Percentiles rank a stretch among this genome's conserved stretches.
phyloP scores from a whole-genome alignment of 371 early-diverging fungal genomes.

The Mortierella sp. region DNA sequence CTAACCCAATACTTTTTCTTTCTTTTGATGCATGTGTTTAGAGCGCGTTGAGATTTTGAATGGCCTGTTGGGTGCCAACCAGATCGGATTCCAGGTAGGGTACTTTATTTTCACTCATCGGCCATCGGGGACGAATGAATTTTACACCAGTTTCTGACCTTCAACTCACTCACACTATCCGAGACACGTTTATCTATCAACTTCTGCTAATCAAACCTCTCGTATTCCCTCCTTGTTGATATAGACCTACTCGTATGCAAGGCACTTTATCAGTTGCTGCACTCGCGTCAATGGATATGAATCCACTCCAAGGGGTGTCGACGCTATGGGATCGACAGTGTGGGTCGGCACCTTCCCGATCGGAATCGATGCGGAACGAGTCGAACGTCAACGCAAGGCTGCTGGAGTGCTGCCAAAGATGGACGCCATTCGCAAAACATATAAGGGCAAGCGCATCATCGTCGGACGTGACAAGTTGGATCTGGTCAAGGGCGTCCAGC shows the following conservation, averaged over 20 bases:
- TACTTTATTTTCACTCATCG: not conserved
- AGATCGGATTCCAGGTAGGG: conserved; percentile 92
- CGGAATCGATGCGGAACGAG: conserved; percentile 89
- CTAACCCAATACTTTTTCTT: not conserved
- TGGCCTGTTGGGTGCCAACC: conserved; percentile 94
- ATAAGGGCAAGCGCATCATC: conserved; percentile 94
- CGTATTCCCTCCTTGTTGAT: not conserved
- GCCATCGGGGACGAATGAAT: not conserved
- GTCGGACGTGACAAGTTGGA: conserved; percentile 99
- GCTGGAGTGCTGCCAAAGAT: conserved; percentile 77
- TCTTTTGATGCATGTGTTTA: conserved; percentile 31
- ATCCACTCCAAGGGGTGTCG: conserved; percentile 86
- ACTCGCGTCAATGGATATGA: conserved; percentile 92
- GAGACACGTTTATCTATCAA: not conserved
- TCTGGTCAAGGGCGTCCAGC: conserved; percentile 97
- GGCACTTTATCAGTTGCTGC: conserved; percentile 96
- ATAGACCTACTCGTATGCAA: conserved; percentile 93
- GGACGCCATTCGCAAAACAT: conserved; percentile 84
- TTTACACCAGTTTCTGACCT: not conserved
- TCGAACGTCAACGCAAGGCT: conserved; percentile 61
- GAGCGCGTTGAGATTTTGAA: conserved; percentile 92
- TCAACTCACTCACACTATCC: not conserved
- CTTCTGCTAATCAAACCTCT: not conserved
- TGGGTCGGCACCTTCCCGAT: conserved; percentile 95
- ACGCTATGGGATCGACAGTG: conserved; percentile 80